A percentile compares a stretch with the other conserved stretches of the same genome.
phyloP scores from a whole-genome alignment of 768 basidiomycete genomes.

The Peribolospora baueri region DNA sequence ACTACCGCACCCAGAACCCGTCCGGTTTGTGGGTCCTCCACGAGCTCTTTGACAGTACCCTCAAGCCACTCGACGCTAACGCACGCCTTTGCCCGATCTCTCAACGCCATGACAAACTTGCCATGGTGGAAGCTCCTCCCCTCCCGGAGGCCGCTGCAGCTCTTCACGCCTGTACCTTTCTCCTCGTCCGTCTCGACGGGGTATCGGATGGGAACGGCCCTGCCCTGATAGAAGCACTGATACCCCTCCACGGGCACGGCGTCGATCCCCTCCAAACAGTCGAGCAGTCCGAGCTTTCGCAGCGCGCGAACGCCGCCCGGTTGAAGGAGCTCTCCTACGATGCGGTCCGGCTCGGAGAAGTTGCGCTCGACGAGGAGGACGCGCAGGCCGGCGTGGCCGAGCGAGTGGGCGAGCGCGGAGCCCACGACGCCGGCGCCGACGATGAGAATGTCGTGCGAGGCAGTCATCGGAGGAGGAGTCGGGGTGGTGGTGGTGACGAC shows the following conservation, averaged over 20 bases:
- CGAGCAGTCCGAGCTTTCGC: conserved; percentile 46
- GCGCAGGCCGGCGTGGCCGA: conserved; percentile 37
- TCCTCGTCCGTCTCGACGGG: conserved; percentile 23
- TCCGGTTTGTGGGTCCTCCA: conserved; percentile 28
- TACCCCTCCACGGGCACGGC: conserved; percentile 64
- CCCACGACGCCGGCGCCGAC: conserved; percentile 86
- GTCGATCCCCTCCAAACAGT: conserved; percentile 64
- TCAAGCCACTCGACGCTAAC: conserved; percentile 55
- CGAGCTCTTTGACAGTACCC: conserved; percentile 52
- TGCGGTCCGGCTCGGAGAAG: conserved; percentile 74
- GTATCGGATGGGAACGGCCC: conserved; percentile 67
- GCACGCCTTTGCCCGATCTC: conserved; percentile 37
- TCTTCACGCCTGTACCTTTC: not conserved
- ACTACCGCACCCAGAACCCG: conserved; percentile 45
- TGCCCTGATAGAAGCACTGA: conserved; percentile 41
- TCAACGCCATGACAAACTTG: conserved; percentile 53
- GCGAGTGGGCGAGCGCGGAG: conserved; percentile 58
- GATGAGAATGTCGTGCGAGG: conserved; percentile 31
- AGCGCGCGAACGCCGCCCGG: conserved; percentile 68
- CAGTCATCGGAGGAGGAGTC: conserved; percentile 7
- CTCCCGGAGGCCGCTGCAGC: conserved; percentile 24
- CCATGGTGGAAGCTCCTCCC: conserved; percentile 90
- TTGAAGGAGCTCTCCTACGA: conserved; percentile 89
- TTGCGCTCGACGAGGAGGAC: conserved; percentile 78
- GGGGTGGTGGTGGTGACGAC: too few relatives aligned